Evolutionary conservation across 108 stramenopile species (phyloP).

Genomic region (Epithemia pelagica): DNA sequence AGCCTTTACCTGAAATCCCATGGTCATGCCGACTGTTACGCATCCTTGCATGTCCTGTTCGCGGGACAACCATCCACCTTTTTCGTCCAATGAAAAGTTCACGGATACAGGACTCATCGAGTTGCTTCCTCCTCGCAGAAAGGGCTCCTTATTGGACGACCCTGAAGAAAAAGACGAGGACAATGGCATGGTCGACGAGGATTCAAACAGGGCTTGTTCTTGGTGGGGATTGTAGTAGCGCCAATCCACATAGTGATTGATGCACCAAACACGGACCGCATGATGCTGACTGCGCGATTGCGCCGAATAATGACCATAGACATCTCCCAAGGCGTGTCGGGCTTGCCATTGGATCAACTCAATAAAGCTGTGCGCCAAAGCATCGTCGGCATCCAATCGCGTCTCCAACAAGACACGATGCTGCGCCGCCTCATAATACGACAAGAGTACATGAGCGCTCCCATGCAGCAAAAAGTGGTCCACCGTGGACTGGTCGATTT

Average conservation of each 20-base stretch:
- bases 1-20: conserved; percentile 34
- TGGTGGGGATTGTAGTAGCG: conserved; percentile 5
- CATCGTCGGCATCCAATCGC: conserved; percentile 64
- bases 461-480: conserved; percentile 3
- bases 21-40: conserved; percentile 44
- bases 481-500: neutral
- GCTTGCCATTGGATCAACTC: conserved; percentile 37
- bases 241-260: conserved; percentile 27
- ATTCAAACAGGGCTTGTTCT: too few species aligned
- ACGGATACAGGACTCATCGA: too few species aligned
- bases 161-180: too few species aligned
- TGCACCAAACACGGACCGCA: conserved; percentile 57
- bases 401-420: conserved; percentile 44
- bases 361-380: conserved; percentile 36
- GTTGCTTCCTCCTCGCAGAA: too few species aligned
- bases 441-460: neutral
- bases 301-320: too few species aligned
- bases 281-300: too few species aligned
- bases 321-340: too few species aligned
- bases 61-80: conserved; percentile 4
- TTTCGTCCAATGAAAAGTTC: too few species aligned
- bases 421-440: conserved; percentile 3
- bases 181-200: too few species aligned
- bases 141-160: too few species aligned
- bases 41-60: conserved; percentile 19